phyloP scores from a whole-genome alignment of 306 rosid species.

The Castanopsis chinensis region DNA sequence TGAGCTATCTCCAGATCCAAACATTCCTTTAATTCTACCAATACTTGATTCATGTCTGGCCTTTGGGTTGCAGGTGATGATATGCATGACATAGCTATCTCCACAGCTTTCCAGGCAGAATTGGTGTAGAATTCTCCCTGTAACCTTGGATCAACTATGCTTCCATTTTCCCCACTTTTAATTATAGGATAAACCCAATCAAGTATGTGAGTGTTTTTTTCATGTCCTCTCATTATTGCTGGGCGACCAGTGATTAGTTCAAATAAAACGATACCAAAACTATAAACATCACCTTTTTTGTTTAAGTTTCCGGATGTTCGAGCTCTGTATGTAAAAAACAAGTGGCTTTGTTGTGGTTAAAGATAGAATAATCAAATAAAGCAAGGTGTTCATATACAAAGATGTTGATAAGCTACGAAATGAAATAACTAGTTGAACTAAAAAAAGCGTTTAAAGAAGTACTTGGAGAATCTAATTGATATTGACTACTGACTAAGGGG shows the following conservation, averaged over 20 bases:
- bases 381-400: no score
- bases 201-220: neutral
- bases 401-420: no score
- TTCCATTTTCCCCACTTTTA: conserved; percentile 10
- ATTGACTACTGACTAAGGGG: no score
- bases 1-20: conserved; percentile 17
- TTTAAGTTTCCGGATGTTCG: neutral
- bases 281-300: conserved; percentile 22
- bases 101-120: conserved; percentile 30
- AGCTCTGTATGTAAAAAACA: neutral
- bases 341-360: no score
- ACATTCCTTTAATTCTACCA: conserved; percentile 24
- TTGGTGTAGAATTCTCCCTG: conserved; percentile 4
- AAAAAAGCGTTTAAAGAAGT: no score
- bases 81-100: conserved; percentile 29
- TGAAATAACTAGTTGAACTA: no score
- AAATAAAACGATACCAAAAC: conserved; percentile 22
- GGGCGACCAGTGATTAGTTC: conserved; percentile 21
- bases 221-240: conserved; percentile 1
- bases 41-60: conserved; percentile 27
- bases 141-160: conserved; percentile 11
- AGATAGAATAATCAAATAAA: no score
- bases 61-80: conserved; percentile 11
- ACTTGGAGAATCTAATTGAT: no score
- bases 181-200: conserved; percentile 10